phyloP scores from a whole-genome alignment of 352 stramenopile species.

The Pythium phragmiticola region DNA sequence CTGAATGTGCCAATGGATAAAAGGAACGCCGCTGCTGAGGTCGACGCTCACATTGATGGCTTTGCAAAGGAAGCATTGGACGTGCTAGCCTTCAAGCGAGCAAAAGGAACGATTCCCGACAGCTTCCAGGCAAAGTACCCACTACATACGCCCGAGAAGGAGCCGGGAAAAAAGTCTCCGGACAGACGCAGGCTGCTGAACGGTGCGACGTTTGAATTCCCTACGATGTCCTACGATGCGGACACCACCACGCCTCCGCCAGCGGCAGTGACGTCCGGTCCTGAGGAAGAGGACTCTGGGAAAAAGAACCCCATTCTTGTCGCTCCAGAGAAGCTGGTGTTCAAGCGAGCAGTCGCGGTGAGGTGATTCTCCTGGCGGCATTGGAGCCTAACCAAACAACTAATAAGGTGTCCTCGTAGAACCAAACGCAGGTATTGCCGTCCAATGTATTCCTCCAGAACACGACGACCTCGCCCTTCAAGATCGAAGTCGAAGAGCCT shows the following conservation, averaged over 20 bases:
- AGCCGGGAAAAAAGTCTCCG: constrained; percentile 45
- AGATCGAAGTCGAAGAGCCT: constrained; percentile 59
- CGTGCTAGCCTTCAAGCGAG: constrained; percentile 60
- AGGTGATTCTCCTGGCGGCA: neutral
- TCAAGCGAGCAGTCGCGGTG: constrained; percentile 50
- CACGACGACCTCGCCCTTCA: constrained; percentile 49
- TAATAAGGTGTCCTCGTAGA: constrained; percentile 15
- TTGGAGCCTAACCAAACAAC: neutral
- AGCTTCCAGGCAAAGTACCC: constrained; percentile 63
- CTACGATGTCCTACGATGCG: constrained; percentile 25
- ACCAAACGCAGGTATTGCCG: constrained; percentile 39
- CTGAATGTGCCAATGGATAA: constrained; percentile 60
- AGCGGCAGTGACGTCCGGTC: constrained; percentile 23
- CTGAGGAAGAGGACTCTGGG: constrained; percentile 29
- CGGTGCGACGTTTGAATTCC: constrained; percentile 41
- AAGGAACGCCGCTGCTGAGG: constrained; percentile 39
- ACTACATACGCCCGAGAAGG: constrained; percentile 54
- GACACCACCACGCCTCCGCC: constrained; percentile 19
- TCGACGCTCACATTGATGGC: constrained; percentile 59
- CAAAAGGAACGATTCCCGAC: constrained; percentile 59
- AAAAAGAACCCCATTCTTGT: constrained; percentile 55
- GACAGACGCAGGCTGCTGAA: constrained; percentile 33
- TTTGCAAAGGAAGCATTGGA: constrained; percentile 73
- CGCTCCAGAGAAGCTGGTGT: constrained; percentile 55
- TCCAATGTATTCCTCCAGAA: constrained; percentile 84